Percentiles rank a stretch among this genome's conserved stretches.
These are phyloP conservation scores for Dryadomyces quercus-mongolicae DNA, from an alignment of 2,329 filamentous ascomycete genomes.

Conservation along the genomic window DNA sequence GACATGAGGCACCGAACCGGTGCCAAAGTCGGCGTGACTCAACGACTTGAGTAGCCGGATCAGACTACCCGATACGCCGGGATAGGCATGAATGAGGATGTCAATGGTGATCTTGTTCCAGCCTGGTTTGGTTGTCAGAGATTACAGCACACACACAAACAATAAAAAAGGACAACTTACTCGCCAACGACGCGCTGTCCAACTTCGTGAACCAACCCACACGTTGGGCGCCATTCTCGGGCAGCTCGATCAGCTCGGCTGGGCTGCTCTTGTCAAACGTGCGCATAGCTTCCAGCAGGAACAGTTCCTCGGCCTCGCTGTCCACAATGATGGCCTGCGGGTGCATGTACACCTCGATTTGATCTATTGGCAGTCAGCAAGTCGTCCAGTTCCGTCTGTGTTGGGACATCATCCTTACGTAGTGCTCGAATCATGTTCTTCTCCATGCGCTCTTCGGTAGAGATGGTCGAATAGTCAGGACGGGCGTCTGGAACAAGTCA, in stretches of 20 bases:
- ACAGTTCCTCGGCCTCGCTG: slow-evolving; percentile 54
- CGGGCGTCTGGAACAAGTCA: slow-evolving; percentile 50
- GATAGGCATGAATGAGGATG: slow-evolving; percentile 67
- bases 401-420: slow-evolving; percentile 25
- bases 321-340: slow-evolving; percentile 70
- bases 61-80: slow-evolving; percentile 59
- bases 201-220: slow-evolving; percentile 70
- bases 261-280: slow-evolving; percentile 37
- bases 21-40: slow-evolving; percentile 60
- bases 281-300: slow-evolving; percentile 50
- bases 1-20: slow-evolving; percentile 56
- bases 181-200: slow-evolving; percentile 56
- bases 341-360: slow-evolving; percentile 62
- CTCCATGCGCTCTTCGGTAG: slow-evolving; percentile 58
- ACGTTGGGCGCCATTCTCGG: slow-evolving; percentile 46
- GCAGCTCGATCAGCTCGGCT: slow-evolving; percentile 64
- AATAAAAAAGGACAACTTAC: slow-evolving; percentile 26
- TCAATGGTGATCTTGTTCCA: slow-evolving; percentile 75
- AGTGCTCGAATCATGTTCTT: slow-evolving; percentile 52
- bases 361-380: slow-evolving; percentile 26
- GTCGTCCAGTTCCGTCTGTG: too few species aligned
- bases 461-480: slow-evolving; percentile 58
- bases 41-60: slow-evolving; percentile 69
- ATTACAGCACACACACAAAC: not conserved
- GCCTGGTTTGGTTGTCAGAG: slow-evolving; percentile 29